Percentiles rank a stretch among this genome's conserved stretches.
Conservation (phyloP, 805 yeast genomes). For the Metschnikowia santaceciliae region DNA sequence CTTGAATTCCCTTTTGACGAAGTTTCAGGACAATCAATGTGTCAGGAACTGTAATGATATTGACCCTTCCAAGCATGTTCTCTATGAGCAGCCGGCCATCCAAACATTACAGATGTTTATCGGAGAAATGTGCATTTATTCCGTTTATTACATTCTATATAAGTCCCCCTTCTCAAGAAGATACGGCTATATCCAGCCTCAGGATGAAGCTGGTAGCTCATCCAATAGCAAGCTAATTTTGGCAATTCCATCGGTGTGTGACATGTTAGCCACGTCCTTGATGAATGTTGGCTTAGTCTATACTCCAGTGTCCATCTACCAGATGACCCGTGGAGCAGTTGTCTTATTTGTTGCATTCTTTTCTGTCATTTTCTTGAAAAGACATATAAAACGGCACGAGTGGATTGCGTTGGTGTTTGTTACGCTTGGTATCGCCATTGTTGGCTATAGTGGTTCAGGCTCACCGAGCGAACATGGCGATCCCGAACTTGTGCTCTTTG, state of each 20-base stretch:
- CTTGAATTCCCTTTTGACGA: conserved; percentile 68
- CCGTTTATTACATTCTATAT: conserved; percentile 34
- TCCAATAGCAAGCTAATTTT: conserved; percentile 15
- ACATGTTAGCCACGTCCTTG: conserved; percentile 67
- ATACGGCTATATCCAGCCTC: conserved; percentile 7
- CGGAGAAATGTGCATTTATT: conserved; percentile 57
- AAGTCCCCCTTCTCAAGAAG: conserved; percentile 16
- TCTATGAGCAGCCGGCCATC: conserved; percentile 73
- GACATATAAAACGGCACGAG: conserved; percentile 54
- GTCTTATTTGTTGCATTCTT: conserved; percentile 73
- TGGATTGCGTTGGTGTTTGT: conserved; percentile 69
- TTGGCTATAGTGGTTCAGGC: conserved; percentile 64
- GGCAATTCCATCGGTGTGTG: conserved; percentile 67
- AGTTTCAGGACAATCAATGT: conserved; percentile 73
- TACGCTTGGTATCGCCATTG: conserved; percentile 63
- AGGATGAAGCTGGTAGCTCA: conserved; percentile 11
- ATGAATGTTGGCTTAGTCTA: conserved; percentile 71
- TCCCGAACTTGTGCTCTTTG: conserved; percentile 40
- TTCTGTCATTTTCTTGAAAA: conserved; percentile 58
- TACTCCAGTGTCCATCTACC: conserved; percentile 76
- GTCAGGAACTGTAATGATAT: conserved; percentile 51
- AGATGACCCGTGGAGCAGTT: conserved; percentile 80
- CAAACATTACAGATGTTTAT: conserved; percentile 80
- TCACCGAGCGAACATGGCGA: conserved; percentile 16
- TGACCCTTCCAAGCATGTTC: conserved; percentile 36